Conservation (phyloP, 2,329 filamentous ascomycete genomes). For the Bimuria novae-zelandiae region DNA sequence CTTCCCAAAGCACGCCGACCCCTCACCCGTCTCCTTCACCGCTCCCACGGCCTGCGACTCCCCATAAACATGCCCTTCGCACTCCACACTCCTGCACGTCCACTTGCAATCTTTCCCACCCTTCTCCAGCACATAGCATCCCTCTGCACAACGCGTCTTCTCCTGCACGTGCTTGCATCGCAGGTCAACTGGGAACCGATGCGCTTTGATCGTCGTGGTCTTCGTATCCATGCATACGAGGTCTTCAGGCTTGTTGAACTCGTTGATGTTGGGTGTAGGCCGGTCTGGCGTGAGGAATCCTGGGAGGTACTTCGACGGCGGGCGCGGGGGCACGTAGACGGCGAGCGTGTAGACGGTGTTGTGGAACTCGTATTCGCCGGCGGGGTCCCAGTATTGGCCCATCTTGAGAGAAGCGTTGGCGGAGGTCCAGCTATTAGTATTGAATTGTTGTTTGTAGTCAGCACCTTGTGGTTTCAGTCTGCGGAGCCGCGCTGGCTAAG, state of each 20-base stretch:
- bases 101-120: constrained; percentile 20
- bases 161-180: constrained; percentile 28
- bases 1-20: constrained; percentile 33
- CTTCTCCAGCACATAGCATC: constrained; percentile 37
- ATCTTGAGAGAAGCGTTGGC: background rate
- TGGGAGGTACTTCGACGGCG: constrained; percentile 23
- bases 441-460: background rate
- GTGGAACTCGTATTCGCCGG: constrained; percentile 24
- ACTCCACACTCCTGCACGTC: constrained; percentile 24
- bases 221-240: constrained; percentile 23
- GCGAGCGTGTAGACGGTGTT: constrained; percentile 30
- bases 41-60: no score
- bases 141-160: constrained; percentile 16
- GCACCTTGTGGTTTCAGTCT: no score
- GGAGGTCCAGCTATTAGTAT: constrained; percentile 5
- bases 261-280: constrained; percentile 18
- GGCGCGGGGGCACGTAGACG: constrained; percentile 23
- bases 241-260: constrained; percentile 19
- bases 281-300: constrained; percentile 19
- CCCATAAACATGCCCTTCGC: constrained; percentile 37
- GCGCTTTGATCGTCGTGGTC: constrained; percentile 9
- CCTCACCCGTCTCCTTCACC: constrained; percentile 19
- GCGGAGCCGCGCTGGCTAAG: no score
- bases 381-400: constrained; percentile 23
- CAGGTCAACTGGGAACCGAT: constrained; percentile 21